These are phyloP conservation scores for Leishmania arabica DNA, from an alignment of 208 protist genomes.

Conservation along the genomic window DNA sequence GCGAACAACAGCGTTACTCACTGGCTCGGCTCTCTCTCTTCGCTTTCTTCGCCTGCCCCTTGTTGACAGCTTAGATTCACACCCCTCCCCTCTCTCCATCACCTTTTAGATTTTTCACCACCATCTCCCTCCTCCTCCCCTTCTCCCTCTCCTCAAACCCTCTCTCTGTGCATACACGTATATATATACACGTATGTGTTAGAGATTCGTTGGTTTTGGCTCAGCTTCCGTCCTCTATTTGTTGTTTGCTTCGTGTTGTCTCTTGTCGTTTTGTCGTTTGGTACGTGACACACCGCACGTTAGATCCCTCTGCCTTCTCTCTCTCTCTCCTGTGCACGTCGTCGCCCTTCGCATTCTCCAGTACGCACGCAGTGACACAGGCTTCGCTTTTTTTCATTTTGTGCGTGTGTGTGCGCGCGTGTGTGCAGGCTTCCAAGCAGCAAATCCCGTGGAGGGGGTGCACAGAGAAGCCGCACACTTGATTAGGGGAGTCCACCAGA, in stretches of 20 bases:
- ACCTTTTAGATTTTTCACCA: slow-evolving; percentile 6
- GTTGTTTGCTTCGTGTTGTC: neutral
- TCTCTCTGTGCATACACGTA: neutral
- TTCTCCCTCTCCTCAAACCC: neutral
- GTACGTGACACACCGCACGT: neutral
- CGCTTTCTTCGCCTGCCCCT: neutral
- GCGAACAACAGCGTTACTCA: neutral
- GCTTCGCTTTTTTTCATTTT: neutral
- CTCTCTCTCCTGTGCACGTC: neutral
- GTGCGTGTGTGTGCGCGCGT: neutral
- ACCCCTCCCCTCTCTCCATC: neutral
- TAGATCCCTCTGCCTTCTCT: neutral
- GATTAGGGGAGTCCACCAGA: neutral
- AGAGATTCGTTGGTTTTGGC: neutral
- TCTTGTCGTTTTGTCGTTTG: neutral
- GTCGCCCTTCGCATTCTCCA: neutral
- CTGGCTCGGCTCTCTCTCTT: neutral
- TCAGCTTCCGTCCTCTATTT: neutral
- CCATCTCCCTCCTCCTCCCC: neutral
- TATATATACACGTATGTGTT: neutral
- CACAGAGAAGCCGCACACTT: neutral
- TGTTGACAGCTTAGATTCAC: neutral
- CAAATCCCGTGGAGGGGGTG: neutral
- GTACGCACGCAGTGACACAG: neutral
- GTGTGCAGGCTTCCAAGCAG: neutral